Base-by-base conservation (phyloP, 106 monocot genomes). In the Gastrodia elata region DNA sequence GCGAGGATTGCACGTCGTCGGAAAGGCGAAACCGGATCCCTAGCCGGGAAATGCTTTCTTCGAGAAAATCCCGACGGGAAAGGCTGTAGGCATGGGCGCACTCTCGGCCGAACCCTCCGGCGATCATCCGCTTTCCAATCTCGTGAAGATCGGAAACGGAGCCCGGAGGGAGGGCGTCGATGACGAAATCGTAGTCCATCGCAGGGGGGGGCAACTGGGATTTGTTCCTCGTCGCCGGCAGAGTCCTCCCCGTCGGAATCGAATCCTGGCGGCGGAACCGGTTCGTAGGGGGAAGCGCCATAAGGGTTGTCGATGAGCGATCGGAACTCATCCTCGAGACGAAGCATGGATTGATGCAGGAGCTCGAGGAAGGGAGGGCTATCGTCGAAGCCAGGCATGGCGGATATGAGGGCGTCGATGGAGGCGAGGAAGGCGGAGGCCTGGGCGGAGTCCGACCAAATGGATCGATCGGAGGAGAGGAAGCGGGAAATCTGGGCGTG, bases 271-370 rank as follows among this genome's bases (percentile, higher is more conserved):
- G 77, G 74, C 0, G 83, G 57, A 36, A 82, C 67, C 1, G 87
- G 79, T 43, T 81, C 78, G 37, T 72, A 58, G 16, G 73, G 52
- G n/a, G 76, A 65, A 6, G 64, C 73, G 41, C 46, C 76, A 55
- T 74, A 70, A 18, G 86, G 79, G 33, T 76, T 76, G 10, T 90
- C 86, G n/a, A 91, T 75, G 5, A 98, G 79, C 32, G 79, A 42
- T 13, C 83, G 79, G 82, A 98, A 93, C 84, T 98, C 97, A 58
- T 87, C 86, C 75, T 88, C 84, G 16, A 98, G 81, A 20, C 92
- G 90, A 28, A 85, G 48, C 83, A 91, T 84, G 70, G 81, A 82
- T 56, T 80, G 82, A 39, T 83, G 84, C 61, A 98, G 77, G 41
- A 98, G 86, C 30, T 89, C 84, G 44, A 89, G 40, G 5, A 79